A percentile compares a stretch with the other conserved stretches of the same genome.
These are phyloP conservation scores for Yamadazyma trypodendri DNA, from an alignment of 1,139 yeast genomes.

Conservation along the genomic window DNA sequence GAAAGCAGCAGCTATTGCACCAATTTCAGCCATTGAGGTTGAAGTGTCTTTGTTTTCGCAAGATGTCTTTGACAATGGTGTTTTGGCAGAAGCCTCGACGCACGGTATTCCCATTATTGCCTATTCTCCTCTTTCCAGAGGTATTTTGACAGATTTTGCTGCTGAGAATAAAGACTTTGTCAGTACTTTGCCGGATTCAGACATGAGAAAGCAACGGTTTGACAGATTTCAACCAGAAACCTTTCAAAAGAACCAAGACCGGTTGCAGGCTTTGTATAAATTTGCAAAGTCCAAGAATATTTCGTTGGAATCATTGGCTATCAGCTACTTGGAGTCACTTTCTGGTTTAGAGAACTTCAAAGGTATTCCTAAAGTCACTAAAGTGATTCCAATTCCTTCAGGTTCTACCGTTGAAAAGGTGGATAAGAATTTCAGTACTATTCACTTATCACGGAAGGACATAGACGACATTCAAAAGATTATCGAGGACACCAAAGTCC, in stretches of 20 bases:
- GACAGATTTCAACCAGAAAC: slow-evolving; percentile 63
- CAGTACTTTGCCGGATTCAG: slow-evolving; percentile 20
- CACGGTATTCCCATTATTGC: slow-evolving; percentile 62
- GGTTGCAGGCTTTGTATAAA: slow-evolving; percentile 43
- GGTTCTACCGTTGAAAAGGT: slow-evolving; percentile 60
- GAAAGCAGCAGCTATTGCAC: slow-evolving; percentile 47
- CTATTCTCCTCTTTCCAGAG: slow-evolving; percentile 79
- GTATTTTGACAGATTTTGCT: slow-evolving; percentile 63
- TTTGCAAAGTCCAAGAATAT: slow-evolving; percentile 40
- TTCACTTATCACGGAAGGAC: slow-evolving; percentile 8
- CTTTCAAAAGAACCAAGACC: slow-evolving; percentile 46
- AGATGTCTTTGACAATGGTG: slow-evolving; percentile 59
- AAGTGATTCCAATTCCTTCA: slow-evolving; percentile 76
- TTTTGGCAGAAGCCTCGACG: slow-evolving; percentile 46
- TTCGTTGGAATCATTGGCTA: slow-evolving; percentile 67
- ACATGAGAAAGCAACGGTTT: slow-evolving; percentile 42
- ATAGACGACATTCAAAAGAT: slow-evolving; percentile 8
- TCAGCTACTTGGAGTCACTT: slow-evolving; percentile 58
- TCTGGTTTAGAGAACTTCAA: slow-evolving; percentile 12
- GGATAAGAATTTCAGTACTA: slow-evolving; percentile 47
- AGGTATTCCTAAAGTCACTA: slow-evolving; percentile 46
- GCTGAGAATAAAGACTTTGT: slow-evolving; percentile 33
- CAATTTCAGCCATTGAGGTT: slow-evolving; percentile 67
- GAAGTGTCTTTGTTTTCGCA: slow-evolving; percentile 67
- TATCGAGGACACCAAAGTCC: slow-evolving; percentile 1